Evolutionary conservation across 2,329 filamentous ascomycete genomes (phyloP).

Genomic region (Fusarium lyarnte): DNA sequence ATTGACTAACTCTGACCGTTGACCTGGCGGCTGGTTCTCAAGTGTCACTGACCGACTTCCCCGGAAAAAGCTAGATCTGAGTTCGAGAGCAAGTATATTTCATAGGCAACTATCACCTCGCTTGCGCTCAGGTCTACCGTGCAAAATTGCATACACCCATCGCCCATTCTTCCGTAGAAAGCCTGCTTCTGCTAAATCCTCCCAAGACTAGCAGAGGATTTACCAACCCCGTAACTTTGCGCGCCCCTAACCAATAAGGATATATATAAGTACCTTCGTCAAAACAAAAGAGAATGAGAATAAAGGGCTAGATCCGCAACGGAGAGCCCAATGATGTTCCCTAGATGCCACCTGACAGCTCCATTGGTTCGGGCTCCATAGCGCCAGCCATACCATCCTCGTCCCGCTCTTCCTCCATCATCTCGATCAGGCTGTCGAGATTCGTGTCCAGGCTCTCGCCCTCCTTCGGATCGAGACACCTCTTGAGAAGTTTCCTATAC

Average conservation of each 20-base stretch:
- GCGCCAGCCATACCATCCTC: slow-evolving; percentile 51
- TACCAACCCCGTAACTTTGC: slow-evolving; percentile 15
- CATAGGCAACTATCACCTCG: slow-evolving; percentile 8
- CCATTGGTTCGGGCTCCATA: slow-evolving; percentile 46
- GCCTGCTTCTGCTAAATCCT: not conserved
- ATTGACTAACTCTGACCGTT: not conserved
- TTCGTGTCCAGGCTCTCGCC: slow-evolving; percentile 74
- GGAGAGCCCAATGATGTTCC: slow-evolving; percentile 13
- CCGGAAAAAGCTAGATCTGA: slow-evolving; percentile 1
- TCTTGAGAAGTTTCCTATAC: slow-evolving; percentile 75
- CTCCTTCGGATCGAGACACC: slow-evolving; percentile 74
- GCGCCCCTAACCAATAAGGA: slow-evolving; percentile 19
- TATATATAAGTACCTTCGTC: slow-evolving; percentile 23
- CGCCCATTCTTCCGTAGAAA: slow-evolving; percentile 13
- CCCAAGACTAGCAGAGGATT: slow-evolving; percentile 1
- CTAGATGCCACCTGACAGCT: slow-evolving; percentile 41
- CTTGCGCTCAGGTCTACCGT: slow-evolving; percentile 23
- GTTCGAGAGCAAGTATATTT: slow-evolving; percentile 22
- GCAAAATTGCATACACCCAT: slow-evolving; percentile 10
- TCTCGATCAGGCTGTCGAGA: slow-evolving; percentile 67
- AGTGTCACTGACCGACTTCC: not conserved
- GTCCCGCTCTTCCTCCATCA: slow-evolving; percentile 71
- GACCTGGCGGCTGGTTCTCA: slow-evolving; percentile 6
- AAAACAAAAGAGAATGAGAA: slow-evolving; percentile 10
- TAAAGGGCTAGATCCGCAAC: not conserved